These are phyloP conservation scores for Eudorina sp. DNA, from an alignment of 139 green algal species.

Conservation along the genomic window DNA sequence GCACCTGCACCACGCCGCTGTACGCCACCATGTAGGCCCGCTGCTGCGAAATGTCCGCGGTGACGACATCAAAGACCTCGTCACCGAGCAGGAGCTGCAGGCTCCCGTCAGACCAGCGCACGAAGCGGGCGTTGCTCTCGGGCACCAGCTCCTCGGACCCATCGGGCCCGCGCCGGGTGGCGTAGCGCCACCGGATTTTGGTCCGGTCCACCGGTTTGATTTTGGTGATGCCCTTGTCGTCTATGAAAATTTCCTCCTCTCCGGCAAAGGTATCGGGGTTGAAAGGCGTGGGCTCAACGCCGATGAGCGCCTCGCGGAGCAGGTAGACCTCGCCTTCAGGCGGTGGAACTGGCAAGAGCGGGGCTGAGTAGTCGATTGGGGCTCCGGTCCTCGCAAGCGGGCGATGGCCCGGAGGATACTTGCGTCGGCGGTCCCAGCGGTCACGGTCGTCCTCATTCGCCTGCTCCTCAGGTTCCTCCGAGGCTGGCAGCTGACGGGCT, in stretches of 20 bases:
- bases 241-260: conserved; percentile 60
- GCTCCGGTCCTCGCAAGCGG: conserved; percentile 25
- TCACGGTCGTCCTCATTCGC: not conserved
- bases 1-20: conserved; percentile 59
- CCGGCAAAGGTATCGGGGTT: conserved; percentile 70
- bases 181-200: conserved; percentile 47
- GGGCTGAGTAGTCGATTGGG: conserved; percentile 58
- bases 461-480: conserved; percentile 37
- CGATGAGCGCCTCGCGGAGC: conserved; percentile 77
- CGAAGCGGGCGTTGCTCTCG: conserved; percentile 85
- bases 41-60: conserved; percentile 70
- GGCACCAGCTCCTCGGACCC: conserved; percentile 46
- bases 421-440: not conserved
- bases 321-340: conserved; percentile 56
- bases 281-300: conserved; percentile 76
- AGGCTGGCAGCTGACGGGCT: not conserved
- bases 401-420: not conserved
- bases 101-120: conserved; percentile 85
- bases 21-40: conserved; percentile 77
- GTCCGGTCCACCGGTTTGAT: conserved; percentile 48
- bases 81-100: conserved; percentile 81
- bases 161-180: not conserved
- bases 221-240: conserved; percentile 58
- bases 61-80: conserved; percentile 81
- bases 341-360: conserved; percentile 54